phyloP scores from a whole-genome alignment of 2,329 filamentous ascomycete genomes.

The Diplodia corticola region DNA sequence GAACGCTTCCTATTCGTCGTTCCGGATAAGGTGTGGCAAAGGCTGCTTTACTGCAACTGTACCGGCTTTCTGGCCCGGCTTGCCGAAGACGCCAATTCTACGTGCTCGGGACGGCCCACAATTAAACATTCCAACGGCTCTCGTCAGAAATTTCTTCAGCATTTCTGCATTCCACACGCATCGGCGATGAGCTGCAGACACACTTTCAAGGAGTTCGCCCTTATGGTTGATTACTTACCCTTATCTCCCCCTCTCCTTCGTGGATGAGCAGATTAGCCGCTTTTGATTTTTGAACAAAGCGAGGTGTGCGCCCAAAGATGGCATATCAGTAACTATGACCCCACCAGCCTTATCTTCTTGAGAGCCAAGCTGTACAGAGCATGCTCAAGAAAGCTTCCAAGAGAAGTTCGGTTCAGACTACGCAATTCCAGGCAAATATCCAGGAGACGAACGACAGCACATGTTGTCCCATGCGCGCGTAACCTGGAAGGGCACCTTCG shows the following conservation, averaged over 20 bases:
- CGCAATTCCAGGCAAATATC: not conserved
- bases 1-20: not conserved
- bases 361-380: not conserved
- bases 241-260: not conserved
- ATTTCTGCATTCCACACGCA: not conserved
- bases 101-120: not conserved
- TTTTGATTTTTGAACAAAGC: not conserved
- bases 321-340: not conserved
- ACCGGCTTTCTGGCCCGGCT: not conserved
- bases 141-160: slow-evolving; percentile 7
- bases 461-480: not conserved
- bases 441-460: not conserved
- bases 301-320: not conserved
- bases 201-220: not conserved
- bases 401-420: not conserved
- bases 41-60: not conserved
- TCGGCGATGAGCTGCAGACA: not conserved
- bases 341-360: not conserved
- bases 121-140: not conserved
- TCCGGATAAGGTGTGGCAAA: not conserved
- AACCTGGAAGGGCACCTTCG: not conserved
- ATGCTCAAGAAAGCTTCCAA: not conserved
- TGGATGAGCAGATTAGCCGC: not conserved
- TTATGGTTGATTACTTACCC: not conserved
- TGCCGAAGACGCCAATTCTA: not conserved